Percentiles rank a stretch among this genome's conserved stretches.
phyloP scores from a whole-genome alignment of 2,329 filamentous ascomycete genomes.

The Apiospora kogelbergensis region DNA sequence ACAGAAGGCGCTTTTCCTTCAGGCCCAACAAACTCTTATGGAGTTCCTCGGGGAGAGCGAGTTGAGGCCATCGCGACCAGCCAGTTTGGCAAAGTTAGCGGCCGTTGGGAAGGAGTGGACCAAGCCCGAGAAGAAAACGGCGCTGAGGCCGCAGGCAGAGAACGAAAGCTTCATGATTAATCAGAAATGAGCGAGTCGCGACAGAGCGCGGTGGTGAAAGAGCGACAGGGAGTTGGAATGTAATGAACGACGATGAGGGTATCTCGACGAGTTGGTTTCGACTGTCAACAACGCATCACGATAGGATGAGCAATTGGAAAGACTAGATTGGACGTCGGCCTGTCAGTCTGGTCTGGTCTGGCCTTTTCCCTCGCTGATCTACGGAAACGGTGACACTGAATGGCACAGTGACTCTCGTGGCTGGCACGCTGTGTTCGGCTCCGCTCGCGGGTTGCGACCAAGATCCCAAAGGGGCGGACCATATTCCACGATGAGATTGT shows the following conservation, averaged over 20 bases:
- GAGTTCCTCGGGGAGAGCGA: slow-evolving; percentile 14
- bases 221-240: slow-evolving; percentile 8
- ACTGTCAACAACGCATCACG: neutral
- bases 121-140: slow-evolving; percentile 10
- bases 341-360: too few relatives aligned
- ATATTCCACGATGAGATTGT: slow-evolving; percentile 1
- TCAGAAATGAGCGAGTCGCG: neutral
- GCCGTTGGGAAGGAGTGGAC: slow-evolving; percentile 19
- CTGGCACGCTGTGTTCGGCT: neutral
- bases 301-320: neutral
- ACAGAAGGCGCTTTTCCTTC: slow-evolving; percentile 19
- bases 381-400: neutral
- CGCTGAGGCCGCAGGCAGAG: slow-evolving; percentile 5
- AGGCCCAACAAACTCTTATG: slow-evolving; percentile 14
- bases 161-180: slow-evolving; percentile 1
- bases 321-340: neutral
- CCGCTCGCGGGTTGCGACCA: slow-evolving; percentile 1
- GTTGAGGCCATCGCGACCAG: slow-evolving; percentile 10
- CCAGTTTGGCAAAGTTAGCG: slow-evolving; percentile 21
- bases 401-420: neutral
- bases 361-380: neutral
- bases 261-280: neutral
- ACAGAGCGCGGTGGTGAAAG: neutral
- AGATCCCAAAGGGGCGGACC: slow-evolving; percentile 2
- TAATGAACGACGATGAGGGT: neutral